Percentiles rank a stretch among this genome's conserved stretches.
phyloP scores from a whole-genome alignment of 2,329 filamentous ascomycete species.

The Fusarium tricinctum region DNA sequence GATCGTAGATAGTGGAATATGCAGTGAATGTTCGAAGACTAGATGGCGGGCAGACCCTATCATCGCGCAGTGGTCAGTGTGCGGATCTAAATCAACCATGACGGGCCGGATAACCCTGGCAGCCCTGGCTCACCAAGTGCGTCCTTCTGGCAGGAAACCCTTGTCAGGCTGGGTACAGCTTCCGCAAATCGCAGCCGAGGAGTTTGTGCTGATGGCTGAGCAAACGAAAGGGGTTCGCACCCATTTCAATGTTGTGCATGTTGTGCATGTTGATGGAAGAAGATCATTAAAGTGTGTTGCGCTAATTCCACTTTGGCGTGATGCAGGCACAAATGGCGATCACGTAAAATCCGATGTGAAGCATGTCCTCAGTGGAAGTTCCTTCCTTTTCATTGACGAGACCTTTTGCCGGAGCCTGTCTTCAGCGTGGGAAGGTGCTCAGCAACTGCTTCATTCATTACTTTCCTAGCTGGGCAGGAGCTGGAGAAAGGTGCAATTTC shows the following conservation, averaged over 20 bases:
- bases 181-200: conserved; percentile 40
- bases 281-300: conserved; percentile 6
- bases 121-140: conserved; percentile 32
- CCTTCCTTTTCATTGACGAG: conserved; percentile 20
- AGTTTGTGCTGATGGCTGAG: conserved; percentile 31
- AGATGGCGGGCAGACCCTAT: conserved; percentile 28
- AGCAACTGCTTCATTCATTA: conserved; percentile 19
- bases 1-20: conserved; percentile 40
- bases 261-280: conserved; percentile 25
- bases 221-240: conserved; percentile 38
- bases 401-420: conserved; percentile 13
- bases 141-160: conserved; percentile 28
- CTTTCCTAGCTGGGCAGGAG: conserved; percentile 43
- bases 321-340: conserved; percentile 23
- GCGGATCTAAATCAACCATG: conserved; percentile 48
- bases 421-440: conserved; percentile 9
- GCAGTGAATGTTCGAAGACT: conserved; percentile 37
- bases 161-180: conserved; percentile 35
- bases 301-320: conserved; percentile 1
- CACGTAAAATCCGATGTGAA: neutral
- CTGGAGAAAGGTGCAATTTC: conserved; percentile 36
- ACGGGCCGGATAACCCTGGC: conserved; percentile 42
- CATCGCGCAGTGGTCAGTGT: conserved; percentile 14
- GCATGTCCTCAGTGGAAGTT: neutral
- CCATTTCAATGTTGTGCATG: conserved; percentile 24